A percentile compares a stretch with the other conserved stretches of the same genome.
Evolutionary conservation across 2,329 filamentous ascomycete genomes (phyloP).

Genomic region (Emericellopsis atlantica): DNA sequence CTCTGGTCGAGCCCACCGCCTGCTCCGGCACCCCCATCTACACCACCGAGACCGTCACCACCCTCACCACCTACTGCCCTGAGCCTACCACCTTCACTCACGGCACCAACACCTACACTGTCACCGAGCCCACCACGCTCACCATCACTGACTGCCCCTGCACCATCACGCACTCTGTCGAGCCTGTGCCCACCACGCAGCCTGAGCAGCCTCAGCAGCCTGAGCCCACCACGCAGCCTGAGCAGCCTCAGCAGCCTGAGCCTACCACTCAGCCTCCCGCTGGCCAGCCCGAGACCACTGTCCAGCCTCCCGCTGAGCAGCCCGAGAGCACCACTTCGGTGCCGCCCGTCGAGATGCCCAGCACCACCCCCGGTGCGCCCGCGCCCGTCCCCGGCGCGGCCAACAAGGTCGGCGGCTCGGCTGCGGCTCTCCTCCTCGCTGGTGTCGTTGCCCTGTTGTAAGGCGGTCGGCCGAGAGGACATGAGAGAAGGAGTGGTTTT

Average conservation of each 20-base stretch:
- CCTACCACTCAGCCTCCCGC: conserved; percentile 22
- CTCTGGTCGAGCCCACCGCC: conserved; percentile 18
- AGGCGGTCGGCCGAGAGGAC: conserved; percentile 7
- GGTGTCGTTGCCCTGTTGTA: conserved; percentile 46
- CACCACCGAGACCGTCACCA: conserved; percentile 53
- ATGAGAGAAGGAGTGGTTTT: too few species aligned
- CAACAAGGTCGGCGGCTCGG: conserved; percentile 42
- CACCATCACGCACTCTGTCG: conserved; percentile 49
- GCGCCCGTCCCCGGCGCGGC: conserved; percentile 41
- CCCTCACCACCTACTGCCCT: conserved; percentile 63
- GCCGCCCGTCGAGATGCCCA: too few species aligned
- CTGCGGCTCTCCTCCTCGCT: conserved; percentile 46
- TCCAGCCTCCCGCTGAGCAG: conserved; percentile 7
- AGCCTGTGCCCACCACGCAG: conserved; percentile 31
- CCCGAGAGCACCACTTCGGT: conserved; percentile 13
- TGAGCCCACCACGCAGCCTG: conserved; percentile 26
- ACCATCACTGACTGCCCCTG: conserved; percentile 63
- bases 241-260: conserved; percentile 21
- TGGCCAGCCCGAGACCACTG: too few species aligned
- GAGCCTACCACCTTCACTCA: conserved; percentile 50
- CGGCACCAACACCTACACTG: conserved; percentile 54
- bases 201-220: conserved; percentile 14
- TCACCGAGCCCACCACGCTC: conserved; percentile 55
- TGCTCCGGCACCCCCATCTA: conserved; percentile 31
- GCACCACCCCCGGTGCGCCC: conserved; percentile 3